phyloP scores from a whole-genome alignment of 495 filamentous ascomycete genomes.

The Copromyces sp. region DNA sequence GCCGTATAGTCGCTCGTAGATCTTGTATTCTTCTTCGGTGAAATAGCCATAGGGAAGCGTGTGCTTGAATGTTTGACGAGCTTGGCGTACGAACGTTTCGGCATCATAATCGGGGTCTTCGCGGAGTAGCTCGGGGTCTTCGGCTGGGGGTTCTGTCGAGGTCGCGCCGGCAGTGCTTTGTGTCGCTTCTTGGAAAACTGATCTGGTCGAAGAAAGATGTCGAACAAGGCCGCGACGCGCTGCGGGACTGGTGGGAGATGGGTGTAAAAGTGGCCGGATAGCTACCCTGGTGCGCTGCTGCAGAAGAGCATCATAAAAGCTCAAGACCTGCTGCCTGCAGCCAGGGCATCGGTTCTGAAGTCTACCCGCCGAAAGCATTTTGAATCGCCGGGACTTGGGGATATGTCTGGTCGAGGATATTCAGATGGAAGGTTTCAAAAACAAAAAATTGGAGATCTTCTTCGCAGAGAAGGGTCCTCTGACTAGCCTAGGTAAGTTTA shows the following conservation, averaged over 20 bases:
- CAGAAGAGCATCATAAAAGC: constrained; percentile 34
- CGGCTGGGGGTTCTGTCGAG: not conserved
- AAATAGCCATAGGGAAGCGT: constrained; percentile 66
- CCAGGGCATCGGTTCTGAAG: constrained; percentile 36
- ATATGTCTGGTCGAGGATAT: not conserved
- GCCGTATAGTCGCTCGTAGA: constrained; percentile 80
- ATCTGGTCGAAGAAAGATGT: constrained; percentile 30
- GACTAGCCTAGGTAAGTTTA: not conserved
- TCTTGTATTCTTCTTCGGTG: constrained; percentile 52
- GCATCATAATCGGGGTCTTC: constrained; percentile 23
- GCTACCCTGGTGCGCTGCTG: constrained; percentile 9
- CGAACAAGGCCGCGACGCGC: constrained; percentile 12
- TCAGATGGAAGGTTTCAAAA: not conserved
- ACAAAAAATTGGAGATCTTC: constrained; percentile 5
- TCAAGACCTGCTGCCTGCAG: constrained; percentile 38
- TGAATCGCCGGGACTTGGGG: constrained; percentile 15
- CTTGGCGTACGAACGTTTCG: constrained; percentile 56
- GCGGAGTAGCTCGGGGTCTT: not conserved
- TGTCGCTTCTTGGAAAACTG: constrained; percentile 13
- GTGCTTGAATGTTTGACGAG: constrained; percentile 67
- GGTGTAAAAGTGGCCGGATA: constrained; percentile 11
- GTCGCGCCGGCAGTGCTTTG: not conserved
- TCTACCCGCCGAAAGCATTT: constrained; percentile 37
- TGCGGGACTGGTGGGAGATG: not conserved
- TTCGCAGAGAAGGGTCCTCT: not conserved